Conservation (phyloP, 1,284 basidiomycete species). For the Singerocomus rubriflavus region DNA sequence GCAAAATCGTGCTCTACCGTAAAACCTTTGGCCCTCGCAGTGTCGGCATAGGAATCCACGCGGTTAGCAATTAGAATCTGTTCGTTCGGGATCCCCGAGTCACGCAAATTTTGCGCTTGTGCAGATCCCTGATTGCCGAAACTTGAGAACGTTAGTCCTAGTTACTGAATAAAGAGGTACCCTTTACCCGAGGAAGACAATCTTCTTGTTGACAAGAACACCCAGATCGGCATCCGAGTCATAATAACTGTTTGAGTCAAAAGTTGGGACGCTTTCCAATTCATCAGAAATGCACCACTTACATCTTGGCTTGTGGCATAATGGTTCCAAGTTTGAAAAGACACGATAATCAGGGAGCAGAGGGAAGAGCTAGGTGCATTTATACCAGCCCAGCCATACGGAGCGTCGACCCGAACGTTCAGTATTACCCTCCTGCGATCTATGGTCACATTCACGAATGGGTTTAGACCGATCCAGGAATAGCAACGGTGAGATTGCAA, state of each 20-base stretch:
- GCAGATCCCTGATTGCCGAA: conserved; percentile 68
- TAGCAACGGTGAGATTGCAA: conserved; percentile 15
- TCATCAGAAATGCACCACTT: conserved; percentile 14
- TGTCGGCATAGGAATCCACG: conserved; percentile 53
- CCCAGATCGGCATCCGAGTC: conserved; percentile 56
- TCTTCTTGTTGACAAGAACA: conserved; percentile 47
- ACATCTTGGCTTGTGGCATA: conserved; percentile 49
- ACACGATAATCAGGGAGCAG: not conserved
- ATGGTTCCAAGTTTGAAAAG: conserved; percentile 5
- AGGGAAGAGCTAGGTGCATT: not conserved
- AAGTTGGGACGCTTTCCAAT: not conserved
- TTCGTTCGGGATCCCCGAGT: conserved; percentile 59
- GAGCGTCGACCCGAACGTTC: conserved; percentile 1
- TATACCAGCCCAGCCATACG: conserved; percentile 8
- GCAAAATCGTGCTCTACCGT: conserved; percentile 54
- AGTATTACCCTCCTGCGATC: not conserved
- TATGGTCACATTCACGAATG: conserved; percentile 17
- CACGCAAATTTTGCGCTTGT: conserved; percentile 64
- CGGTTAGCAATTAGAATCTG: conserved; percentile 59
- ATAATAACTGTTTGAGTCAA: conserved; percentile 45
- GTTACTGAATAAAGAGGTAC: not conserved
- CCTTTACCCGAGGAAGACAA: conserved; percentile 59
- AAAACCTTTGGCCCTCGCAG: conserved; percentile 56
- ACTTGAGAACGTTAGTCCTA: conserved; percentile 31
- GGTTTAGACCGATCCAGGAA: conserved; percentile 6